Conservation (phyloP, 1,139 yeast genomes). For the Arxiozyma bovina region DNA sequence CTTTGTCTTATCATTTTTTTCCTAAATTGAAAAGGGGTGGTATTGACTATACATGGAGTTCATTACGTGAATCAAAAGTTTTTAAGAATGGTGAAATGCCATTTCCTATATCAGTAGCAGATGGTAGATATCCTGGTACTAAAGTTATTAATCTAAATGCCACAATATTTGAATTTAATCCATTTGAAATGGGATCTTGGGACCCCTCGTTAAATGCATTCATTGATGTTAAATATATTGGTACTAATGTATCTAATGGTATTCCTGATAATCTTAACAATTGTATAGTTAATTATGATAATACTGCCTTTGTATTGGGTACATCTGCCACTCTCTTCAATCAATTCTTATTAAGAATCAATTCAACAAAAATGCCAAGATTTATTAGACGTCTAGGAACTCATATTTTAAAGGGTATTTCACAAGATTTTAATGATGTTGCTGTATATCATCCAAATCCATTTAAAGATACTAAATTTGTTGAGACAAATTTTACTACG, state of each 20-base stretch:
- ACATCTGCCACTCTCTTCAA: constrained; percentile 59
- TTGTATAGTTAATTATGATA: constrained; percentile 65
- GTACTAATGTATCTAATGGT: constrained; percentile 59
- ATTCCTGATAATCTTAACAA: constrained; percentile 32
- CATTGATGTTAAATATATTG: constrained; percentile 61
- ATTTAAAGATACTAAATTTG: constrained; percentile 36
- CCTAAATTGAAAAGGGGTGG: constrained; percentile 47
- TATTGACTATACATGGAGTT: constrained; percentile 58
- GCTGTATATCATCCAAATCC: constrained; percentile 76
- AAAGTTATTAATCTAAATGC: constrained; percentile 51
- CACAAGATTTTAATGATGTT: constrained; percentile 50
- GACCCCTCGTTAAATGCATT: constrained; percentile 67
- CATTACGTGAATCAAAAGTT: constrained; percentile 43
- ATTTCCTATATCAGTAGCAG: constrained; percentile 71
- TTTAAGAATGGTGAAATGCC: constrained; percentile 64
- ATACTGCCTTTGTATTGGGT: constrained; percentile 68
- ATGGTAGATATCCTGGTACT: constrained; percentile 68
- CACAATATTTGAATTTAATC: constrained; percentile 69
- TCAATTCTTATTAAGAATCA: constrained; percentile 12
- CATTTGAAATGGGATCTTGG: constrained; percentile 86
- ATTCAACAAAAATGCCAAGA: constrained; percentile 30
- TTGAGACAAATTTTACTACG: constrained; percentile 30
- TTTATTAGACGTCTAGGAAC: constrained; percentile 40
- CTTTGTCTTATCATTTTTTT: constrained; percentile 68
- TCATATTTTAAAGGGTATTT: constrained; percentile 39